Evolutionary conservation across 1,139 yeast species (phyloP), one percentile per base, ranked within the genome.

Genomic region (Kodamaea suecica): DNA sequence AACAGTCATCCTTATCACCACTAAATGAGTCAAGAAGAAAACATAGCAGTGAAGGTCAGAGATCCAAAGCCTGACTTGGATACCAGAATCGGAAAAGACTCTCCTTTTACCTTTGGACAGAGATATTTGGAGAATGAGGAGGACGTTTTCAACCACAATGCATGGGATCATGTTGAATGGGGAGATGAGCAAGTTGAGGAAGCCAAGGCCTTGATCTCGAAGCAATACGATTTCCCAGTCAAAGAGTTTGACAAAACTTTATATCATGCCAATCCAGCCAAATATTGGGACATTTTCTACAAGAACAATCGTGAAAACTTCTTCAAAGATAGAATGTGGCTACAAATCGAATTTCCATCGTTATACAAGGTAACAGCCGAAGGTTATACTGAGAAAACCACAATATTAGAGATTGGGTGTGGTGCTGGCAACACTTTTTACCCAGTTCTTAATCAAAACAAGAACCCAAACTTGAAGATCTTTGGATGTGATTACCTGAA

Each of bases 141-240:
- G 4, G 90, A 87, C 29, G 95, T 94, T 1, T 92, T 95, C 79
- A 76, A 76, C 44, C 95, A 85, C 55, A 92, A 92, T 58, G 98
- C 99, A 0, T 92, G 99, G 82, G 99, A 92, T 57, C 95, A 94
- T 55, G 97, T 88, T 14, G 96, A 88, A 53, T 90, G 97, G 96
- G 97, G 95, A 32, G 88, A 84, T 33, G 95, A 87, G 48, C 97
- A 94, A 55, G 63, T 81, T 19, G 57, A 68, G 14, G 79, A 82
- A 46, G 96, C 97, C 3, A 74, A 84, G 54, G 80, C 72, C 47
- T 78, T 82, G 58, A 84, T 92, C 19, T 63, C 76, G 10, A 76
- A 78, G 45, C 99, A 92, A 55, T 76, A 77, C 43, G 87, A 82
- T 31, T 65, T 70, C 36, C 97, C 97, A 0, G 98, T 94, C 11